Evolutionary conservation across 129 eudicot genomes (phyloP), one percentile per base, ranked within the genome.

Genomic region (Lactuca sativa): DNA sequence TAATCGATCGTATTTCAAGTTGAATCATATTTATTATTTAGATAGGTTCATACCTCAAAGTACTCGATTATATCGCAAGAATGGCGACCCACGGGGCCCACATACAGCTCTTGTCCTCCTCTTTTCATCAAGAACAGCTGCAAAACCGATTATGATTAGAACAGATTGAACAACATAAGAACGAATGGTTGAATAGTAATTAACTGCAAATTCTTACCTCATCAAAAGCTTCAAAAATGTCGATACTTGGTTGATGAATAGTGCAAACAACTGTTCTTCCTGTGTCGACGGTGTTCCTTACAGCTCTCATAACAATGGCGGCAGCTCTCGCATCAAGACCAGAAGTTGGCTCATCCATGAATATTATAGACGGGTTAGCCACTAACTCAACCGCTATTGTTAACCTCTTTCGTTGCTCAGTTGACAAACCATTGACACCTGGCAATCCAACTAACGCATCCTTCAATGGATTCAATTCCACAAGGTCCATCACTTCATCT

Each of bases 51-150:
- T 68, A 75, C 89, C 87, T 91, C 88, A 56, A 87, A 90, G 75
- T 90, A 87, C 72, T 81, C 72, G 69, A 87, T 85, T 72, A 90
- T 62, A 4, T 85, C 74, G 62, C 89, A 69, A 43, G 97, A 90
- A 56, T 90, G 90, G 18, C 74, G 91, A 72, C 97, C 97, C 4
- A 90, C 74, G 34, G 95, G 91, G 60, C 97, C 97, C 13, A 82
- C 97, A 44, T 87, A 90, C 55, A 90, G 72, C 66, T 87, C 95
- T 74, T 81, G 75, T 25, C 97, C 97, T 55, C 97, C 97, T 11
- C 95, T 80, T 81, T 90, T 87, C 92, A 90, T 78, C 73, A 90
- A 77, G 70, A 90, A 83, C 18, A 90, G 73, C 97, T 90, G 85
- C 75, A 36, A 80, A 59, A 48, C 16, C 74, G 4, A n/a, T 17